Base-by-base conservation (phyloP, 768 basidiomycete species). In the Dendrothele bispora region DNA sequence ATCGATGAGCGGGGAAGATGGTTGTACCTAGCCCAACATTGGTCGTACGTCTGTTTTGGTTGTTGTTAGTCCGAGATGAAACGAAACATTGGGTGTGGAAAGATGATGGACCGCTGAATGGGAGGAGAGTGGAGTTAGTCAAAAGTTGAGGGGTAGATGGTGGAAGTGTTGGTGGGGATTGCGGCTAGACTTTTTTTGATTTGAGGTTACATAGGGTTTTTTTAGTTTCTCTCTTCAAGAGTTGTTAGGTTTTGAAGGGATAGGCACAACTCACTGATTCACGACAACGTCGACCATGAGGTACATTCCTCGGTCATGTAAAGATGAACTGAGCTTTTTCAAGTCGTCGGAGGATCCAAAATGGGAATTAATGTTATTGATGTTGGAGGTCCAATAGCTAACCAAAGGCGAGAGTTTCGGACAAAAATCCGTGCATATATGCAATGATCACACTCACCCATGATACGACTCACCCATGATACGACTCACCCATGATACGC, bases 321-420 rank as follows among this genome's bases (percentile, higher is more conserved):
- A 58, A 43, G 83, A 88, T 18, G 64, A 61, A 14, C 79, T 78
- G 41, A 92, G 79, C 8, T 73, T 72, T 55, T 83, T 84, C 42
- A 92, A 74, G 59, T 92, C 91, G 47, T 82, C 78, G 1, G 81
- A 68, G 1, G 84, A 80, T 21, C 91, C 91, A 55, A 91, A 92
- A 43, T 74, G 78, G 40, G 70, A 57, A 65, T 91, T 92, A 32
- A 92, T 73, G 53, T 76, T 57, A 49, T 80, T 70, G 24, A 85
- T 74, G 62, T 88, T 77, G 41, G 72, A 67, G 25, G 82, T 54
- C 69, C 69, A 70, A 52, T 72, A 72, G 27, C 70, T 69, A 48
- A 18, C 15, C 1, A 21, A 18, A 34, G 2, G 17, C 17, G 7
- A 28, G 7, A 32, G 27, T 15, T 28, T 21, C 18, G 14, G 12